phyloP scores from a whole-genome alignment of 2,329 filamentous ascomycete species.

The Ophiobolus disseminans region DNA sequence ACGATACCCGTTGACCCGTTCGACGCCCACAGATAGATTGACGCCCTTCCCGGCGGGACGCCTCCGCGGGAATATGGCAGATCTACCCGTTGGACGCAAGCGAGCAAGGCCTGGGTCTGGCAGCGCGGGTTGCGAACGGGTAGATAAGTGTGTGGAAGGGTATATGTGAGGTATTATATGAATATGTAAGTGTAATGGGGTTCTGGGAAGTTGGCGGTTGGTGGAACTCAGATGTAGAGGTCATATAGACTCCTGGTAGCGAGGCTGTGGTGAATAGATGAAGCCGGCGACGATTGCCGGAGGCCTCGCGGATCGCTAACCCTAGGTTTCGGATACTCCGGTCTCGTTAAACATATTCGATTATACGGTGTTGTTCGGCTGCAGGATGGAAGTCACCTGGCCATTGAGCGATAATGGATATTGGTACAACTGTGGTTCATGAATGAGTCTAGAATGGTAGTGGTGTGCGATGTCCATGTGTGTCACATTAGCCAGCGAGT shows the following conservation, averaged over 20 bases:
- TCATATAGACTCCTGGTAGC: no score
- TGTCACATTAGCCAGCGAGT: not conserved
- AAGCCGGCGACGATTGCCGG: no score
- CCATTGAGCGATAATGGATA: no score
- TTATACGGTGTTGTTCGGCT: no score
- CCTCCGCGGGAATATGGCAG: not conserved
- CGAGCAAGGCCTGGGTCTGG: not conserved
- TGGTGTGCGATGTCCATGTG: not conserved
- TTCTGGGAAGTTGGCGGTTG: not conserved
- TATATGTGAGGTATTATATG: slow-evolving; percentile 1
- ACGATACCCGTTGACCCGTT: slow-evolving; percentile 15
- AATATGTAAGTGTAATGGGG: not conserved
- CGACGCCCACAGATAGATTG: slow-evolving; percentile 9
- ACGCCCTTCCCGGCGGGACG: not conserved
- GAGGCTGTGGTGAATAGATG: no score
- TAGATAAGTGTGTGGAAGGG: not conserved
- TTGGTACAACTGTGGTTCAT: not conserved
- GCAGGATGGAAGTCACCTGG: no score
- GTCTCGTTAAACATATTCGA: no score
- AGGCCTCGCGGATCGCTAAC: no score
- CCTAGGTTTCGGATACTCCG: no score
- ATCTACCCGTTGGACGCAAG: not conserved
- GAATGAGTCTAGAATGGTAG: not conserved
- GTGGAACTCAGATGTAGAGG: not conserved
- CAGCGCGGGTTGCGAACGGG: not conserved